Evolutionary conservation across 441 rosid genomes (phyloP), one percentile per base, ranked within the genome.

Genomic region (Gossypium trilobum): DNA sequence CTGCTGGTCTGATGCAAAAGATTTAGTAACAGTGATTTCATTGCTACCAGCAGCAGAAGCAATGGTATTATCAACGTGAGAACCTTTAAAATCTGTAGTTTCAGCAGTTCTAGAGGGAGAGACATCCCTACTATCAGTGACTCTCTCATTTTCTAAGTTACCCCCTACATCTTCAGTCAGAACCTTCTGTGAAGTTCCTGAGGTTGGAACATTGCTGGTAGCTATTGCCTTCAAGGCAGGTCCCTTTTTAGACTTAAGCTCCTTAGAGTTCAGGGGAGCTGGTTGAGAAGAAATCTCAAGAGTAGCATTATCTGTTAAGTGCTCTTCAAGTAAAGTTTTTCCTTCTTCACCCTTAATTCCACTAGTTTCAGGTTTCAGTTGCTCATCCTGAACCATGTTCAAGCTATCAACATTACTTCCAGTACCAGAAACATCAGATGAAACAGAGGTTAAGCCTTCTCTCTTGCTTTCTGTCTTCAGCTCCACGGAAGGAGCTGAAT

Each of bases 371-470:
- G n/a, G 58, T 58, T 77, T 76, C 69, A 25, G 59, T 46, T 75
- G 77, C 76, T 84, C 82, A 68, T 73, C 81, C 76, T 52, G 73
- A 75, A 14, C 61, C 54, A 46, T 46, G 20, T 50, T 68, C 9
- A 50, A 14, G 29, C 74, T 20, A 73, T 57, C 59, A 50, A 22
- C 70, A 75, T 27, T 44, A n/a, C 36, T 67, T 36, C 19, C 72
- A 76, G 75, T 72, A 74, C 72, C 80, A 82, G 81, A 77, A 75
- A 76, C 61, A 77, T 81, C 83, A 46, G 87, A 74, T 20, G 82
- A 76, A 78, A 42, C 71, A 70, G 66, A 70, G 68, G 29, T 64
- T n/a, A 61, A 66, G 17, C 75, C 82, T 74, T 81, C 87, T 17
- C 56, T 82, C 78, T 61, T 55, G 48, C 60, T 72, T 33, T 74